Percentiles rank a stretch among this genome's conserved stretches.
Evolutionary conservation across 1,284 basidiomycete genomes (phyloP).

Genomic region (Phlebopus sp.): DNA sequence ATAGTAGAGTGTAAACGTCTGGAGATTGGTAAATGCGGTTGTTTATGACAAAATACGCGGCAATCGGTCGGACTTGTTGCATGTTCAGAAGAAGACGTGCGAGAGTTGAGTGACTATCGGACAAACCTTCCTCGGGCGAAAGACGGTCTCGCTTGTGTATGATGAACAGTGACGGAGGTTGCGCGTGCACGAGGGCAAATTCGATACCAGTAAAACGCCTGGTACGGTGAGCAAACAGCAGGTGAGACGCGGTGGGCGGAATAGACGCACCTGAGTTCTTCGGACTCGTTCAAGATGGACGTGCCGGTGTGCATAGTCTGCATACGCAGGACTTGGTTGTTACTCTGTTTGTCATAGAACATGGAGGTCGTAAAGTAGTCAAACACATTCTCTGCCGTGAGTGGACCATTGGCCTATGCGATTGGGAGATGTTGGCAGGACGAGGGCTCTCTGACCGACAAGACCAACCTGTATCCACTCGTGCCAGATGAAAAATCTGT

Average conservation of each 20-base stretch:
- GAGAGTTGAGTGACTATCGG: conserved; percentile 5
- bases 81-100: conserved; percentile 10
- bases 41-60: conserved; percentile 82
- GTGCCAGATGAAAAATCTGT: conserved; percentile 83
- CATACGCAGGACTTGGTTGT: conserved; percentile 86
- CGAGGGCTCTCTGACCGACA: conserved; percentile 1
- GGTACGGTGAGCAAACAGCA: conserved; percentile 4
- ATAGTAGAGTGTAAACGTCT: conserved; percentile 76
- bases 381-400: conserved; percentile 73
- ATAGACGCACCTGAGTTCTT: conserved; percentile 67
- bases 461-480: conserved; percentile 73
- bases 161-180: conserved; percentile 77
- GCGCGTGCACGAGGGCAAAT: conserved; percentile 75
- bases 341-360: conserved; percentile 89
- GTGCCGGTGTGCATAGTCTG: conserved; percentile 80
- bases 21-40: conserved; percentile 85
- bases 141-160: conserved; percentile 82
- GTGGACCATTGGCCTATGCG: conserved; percentile 66
- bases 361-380: conserved; percentile 84
- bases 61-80: conserved; percentile 62
- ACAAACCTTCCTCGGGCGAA: conserved; percentile 75
- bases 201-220: conserved; percentile 83
- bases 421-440: background rate
- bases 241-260: background rate
- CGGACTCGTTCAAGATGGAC: conserved; percentile 68